Base-by-base conservation (phyloP, 768 basidiomycete species). In the Pleurotus tuber-regium region DNA sequence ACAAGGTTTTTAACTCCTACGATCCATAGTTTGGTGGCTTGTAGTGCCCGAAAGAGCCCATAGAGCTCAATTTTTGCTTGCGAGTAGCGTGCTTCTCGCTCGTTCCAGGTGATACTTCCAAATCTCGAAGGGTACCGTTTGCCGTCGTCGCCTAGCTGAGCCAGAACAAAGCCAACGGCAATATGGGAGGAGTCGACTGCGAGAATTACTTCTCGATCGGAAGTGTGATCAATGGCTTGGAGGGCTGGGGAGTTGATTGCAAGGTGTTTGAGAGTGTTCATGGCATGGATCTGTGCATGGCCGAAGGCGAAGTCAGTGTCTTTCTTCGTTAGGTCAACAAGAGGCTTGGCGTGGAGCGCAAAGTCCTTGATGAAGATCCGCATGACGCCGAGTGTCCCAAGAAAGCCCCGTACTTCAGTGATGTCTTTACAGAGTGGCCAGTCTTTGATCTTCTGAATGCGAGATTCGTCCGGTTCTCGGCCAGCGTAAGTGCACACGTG, bases 31-130 rank as follows among this genome's bases (percentile, higher is more conserved):
- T 57, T 19, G 9, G 53, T 31, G 0, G 61, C 58, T 1, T 54
- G 51, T 1, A 71, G 59, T 61, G 67, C 64, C 0, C 67, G 43
- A 40, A 63, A 73, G 0, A 73, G 41, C 0, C 72, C 69, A 43
- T 70, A 76, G 0, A 75, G 59, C 51, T 74, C 70, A 0, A 67
- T 46, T 49, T 75, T 74, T 0, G 70, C 60, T 51, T 73, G 70
- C 0, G 67, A 68, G 49, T 73, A 75, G 2, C 60, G 50, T 1
- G 59, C 52, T 53, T 73, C 66, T 0, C 51, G 47, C 0, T 66
- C 54, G 40, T 70, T 74, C 14, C 66, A 60, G 0, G 62, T 56
- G 1, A 72, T 64, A 0, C 66, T 71, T 1, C 70, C 58, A 40
- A 70, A 75, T 0, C 57, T 46, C 0, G 59, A 51, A 2, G 57